Evolutionary conservation across 2,329 filamentous ascomycete genomes (phyloP), one percentile per base, ranked within the genome.

Genomic region (Cladosporium sp.): DNA sequence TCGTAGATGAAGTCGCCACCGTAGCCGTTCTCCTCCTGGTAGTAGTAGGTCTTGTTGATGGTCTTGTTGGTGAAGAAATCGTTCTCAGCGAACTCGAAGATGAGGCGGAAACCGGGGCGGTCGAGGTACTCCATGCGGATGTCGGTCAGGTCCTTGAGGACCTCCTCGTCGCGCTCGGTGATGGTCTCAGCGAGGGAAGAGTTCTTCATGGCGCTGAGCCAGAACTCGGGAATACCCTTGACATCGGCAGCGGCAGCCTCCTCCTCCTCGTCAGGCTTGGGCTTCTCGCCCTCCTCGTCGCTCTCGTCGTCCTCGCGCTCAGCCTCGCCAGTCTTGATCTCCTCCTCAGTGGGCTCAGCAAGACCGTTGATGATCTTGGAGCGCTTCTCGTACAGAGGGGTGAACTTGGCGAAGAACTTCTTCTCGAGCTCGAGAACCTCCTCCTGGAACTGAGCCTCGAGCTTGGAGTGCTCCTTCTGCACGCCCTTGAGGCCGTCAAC

Each of bases 181-280:
- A 99, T 97, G 88, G 97, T 97, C 82, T 99, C 96, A 65, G 94
- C 92, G 65, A 99, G 89, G 34, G 93, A 96, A 80, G 97, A 94
- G 85, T 99, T 99, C 87, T 99, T 99, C 94, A 99, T 98, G 74
- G 96, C 94, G 68, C 94, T 97, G 60, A 99, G 86, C 95, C 95
- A 99, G 87, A 99, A 99, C 82, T 99, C 95, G 70, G 95, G 95
- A 70, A 99, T 97, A 80, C 95, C 95, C 75, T 88, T 85, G 71
- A 90, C 81, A 65, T 84, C 79, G 67, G 81, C 79, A 38, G 82
- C 78, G 69, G 86, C 82, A 66, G 82, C 79, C 55, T 84, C 77
- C 72, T 87, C 83, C 70, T 88, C 85, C 62, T 84, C 81, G 75
- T 88, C 85, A 68, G 81, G 79, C 73, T 85, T 81, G 52, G 78